Evolutionary conservation across 73 alveolate genomes (phyloP).

Genomic region (Paramecium caudatum): DNA sequence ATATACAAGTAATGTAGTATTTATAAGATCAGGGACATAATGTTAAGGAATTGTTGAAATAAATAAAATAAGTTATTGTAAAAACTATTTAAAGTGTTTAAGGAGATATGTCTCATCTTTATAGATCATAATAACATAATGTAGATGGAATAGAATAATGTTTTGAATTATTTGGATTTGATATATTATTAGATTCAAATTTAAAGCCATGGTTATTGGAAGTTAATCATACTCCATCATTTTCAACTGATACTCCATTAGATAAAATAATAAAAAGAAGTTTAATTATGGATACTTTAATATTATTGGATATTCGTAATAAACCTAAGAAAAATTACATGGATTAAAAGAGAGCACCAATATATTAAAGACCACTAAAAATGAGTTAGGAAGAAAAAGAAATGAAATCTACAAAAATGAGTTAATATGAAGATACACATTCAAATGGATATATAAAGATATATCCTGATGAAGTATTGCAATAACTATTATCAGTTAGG

Average conservation of each 20-base stretch:
- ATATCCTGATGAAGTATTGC: slow-evolving; percentile 72
- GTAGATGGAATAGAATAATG: slow-evolving; percentile 82
- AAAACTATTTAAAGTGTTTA: slow-evolving; percentile 82
- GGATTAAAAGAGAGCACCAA: slow-evolving; percentile 74
- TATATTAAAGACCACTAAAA: slow-evolving; percentile 67
- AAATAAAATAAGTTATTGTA: slow-evolving; percentile 79
- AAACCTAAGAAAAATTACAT: slow-evolving; percentile 77
- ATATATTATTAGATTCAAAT: slow-evolving; percentile 80
- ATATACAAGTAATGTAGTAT: background rate
- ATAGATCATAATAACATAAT: slow-evolving; percentile 82
- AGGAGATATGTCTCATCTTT: slow-evolving; percentile 83
- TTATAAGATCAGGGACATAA: slow-evolving; percentile 75
- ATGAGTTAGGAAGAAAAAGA: slow-evolving; percentile 40
- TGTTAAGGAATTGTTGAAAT: slow-evolving; percentile 77
- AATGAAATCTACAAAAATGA: slow-evolving; percentile 1
- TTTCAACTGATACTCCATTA: slow-evolving; percentile 87
- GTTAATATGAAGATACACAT: slow-evolving; percentile 60
- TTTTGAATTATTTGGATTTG: slow-evolving; percentile 87
- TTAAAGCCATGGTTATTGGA: slow-evolving; percentile 84
- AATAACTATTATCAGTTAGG: slow-evolving; percentile 35
- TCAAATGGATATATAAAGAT: slow-evolving; percentile 59
- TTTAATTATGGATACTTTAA: slow-evolving; percentile 82
- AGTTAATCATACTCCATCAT: slow-evolving; percentile 89
- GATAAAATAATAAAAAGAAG: slow-evolving; percentile 82
- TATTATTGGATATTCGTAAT: slow-evolving; percentile 77